Evolutionary conservation across 345 rosid species (phyloP), one percentile per base, ranked within the genome.

Genomic region (rapeseed (Brassica napus)): DNA sequence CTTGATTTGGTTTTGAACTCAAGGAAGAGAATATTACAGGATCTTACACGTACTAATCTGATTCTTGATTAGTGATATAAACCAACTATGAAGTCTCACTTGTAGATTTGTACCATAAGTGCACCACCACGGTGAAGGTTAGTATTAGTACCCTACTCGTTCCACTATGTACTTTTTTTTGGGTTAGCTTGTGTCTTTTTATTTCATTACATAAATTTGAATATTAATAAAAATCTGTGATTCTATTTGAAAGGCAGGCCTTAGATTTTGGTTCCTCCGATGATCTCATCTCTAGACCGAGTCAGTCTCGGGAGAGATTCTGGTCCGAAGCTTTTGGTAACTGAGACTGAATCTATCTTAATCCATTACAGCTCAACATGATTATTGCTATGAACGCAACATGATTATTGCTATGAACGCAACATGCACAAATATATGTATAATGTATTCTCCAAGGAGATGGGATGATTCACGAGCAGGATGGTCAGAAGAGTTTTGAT

Each of bases 221-320:
- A 49, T 12, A 14, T 49, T 49, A 42, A 42, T 49, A 12, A 49
- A 49, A 14, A 7, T 14, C 12, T 49, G 16, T 49, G 18, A 44
- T 44, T 11, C 52, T 44, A 44, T 44, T 44, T 44, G 52, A 44
- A 11, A 79, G 73, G 54, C 64, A 67, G 60, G 3, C 73, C 77
- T 79, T 73, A 73, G 61, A 66, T 71, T 71, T 71, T 65, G 76
- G 52, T 44, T 72, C 28, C 11, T 72, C 82, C 62, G 58, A 73
- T 67, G 76, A 78, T 64, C 44, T 16, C 57, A 71, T 78, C 72
- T 28, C 58, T 65, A 44, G 78, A 67, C 77, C 8, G 52, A 44
- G 52, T 44, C 52, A 44, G 52, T 44, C 52, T 44, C n/a, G 39
- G 60, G 35, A 64, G 71, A 69, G 39, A 54, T 63, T 70, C 64